These are phyloP conservation scores for Perilla frutescens DNA, from an alignment of 257 asterid genomes.

Conservation along the genomic window DNA sequence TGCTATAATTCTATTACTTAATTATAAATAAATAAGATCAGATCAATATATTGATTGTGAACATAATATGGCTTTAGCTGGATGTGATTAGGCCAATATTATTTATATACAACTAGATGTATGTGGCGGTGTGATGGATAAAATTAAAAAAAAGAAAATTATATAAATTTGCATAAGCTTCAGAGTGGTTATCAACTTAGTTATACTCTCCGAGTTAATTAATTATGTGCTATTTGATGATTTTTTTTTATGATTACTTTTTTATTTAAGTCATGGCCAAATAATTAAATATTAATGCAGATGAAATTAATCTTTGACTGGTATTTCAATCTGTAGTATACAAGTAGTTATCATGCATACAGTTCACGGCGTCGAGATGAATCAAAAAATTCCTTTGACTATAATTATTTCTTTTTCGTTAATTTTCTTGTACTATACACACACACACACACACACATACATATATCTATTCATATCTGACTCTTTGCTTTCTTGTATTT, in stretches of 20 bases:
- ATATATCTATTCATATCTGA: not conserved
- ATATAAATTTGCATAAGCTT: conserved; percentile 3
- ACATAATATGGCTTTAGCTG: conserved; percentile 37
- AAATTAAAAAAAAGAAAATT: not conserved
- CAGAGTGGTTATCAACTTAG: not conserved
- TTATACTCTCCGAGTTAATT: conserved; percentile 2
- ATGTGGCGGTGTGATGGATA: conserved; percentile 38
- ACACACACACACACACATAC: no score
- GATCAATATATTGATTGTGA: not conserved
- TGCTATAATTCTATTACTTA: no score
- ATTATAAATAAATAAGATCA: no score
- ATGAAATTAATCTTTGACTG: conserved; percentile 39
- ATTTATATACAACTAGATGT: not conserved
- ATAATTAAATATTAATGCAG: conserved; percentile 21
- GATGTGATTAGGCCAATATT: conserved; percentile 36
- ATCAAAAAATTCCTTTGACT: conserved; percentile 27
- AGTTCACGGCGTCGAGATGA: conserved; percentile 38
- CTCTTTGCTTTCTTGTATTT: not conserved
- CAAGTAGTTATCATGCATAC: conserved; percentile 33
- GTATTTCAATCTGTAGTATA: conserved; percentile 38
- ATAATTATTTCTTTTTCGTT: not conserved
- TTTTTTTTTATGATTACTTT: not conserved
- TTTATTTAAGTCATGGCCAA: not conserved
- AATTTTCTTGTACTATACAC: not conserved
- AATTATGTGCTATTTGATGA: not conserved